phyloP scores from a whole-genome alignment of 129 eudicot species.

The Pittosporum tobira region DNA sequence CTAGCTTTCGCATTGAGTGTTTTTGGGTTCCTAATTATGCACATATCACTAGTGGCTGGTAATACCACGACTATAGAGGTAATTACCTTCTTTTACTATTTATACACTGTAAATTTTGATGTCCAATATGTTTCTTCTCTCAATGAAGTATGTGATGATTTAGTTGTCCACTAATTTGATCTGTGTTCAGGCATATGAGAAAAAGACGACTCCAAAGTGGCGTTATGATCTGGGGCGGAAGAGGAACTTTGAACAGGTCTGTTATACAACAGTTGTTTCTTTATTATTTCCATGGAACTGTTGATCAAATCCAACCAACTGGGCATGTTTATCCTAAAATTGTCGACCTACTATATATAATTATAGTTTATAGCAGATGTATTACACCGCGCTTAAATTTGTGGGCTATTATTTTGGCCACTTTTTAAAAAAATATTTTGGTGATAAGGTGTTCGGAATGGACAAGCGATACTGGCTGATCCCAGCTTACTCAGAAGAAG shows the following conservation, averaged over 20 bases:
- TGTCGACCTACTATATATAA: neutral
- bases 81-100: constrained; percentile 7
- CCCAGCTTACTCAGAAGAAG: constrained; percentile 85
- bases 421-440: neutral
- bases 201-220: constrained; percentile 88
- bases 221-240: constrained; percentile 92
- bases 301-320: neutral
- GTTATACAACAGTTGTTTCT: constrained; percentile 2
- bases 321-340: neutral
- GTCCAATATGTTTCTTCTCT: neutral
- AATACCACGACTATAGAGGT: constrained; percentile 99
- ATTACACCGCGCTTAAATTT: neutral
- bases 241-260: constrained; percentile 95
- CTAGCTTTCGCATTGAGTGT: constrained; percentile 94
- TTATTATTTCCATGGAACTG: neutral
- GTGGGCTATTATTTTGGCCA: neutral
- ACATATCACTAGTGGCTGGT: constrained; percentile 83
- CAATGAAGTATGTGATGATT: too few relatives aligned
- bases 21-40: constrained; percentile 91
- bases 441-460: constrained; percentile 70
- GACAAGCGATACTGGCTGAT: constrained; percentile 70
- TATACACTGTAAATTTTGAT: neutral
- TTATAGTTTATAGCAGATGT: too few relatives aligned
- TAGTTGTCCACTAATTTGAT: constrained; percentile 11
- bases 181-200: constrained; percentile 83